These are phyloP conservation scores for Fusarium sp. DNA, from an alignment of 2,329 filamentous ascomycete species.

Conservation along the genomic window DNA sequence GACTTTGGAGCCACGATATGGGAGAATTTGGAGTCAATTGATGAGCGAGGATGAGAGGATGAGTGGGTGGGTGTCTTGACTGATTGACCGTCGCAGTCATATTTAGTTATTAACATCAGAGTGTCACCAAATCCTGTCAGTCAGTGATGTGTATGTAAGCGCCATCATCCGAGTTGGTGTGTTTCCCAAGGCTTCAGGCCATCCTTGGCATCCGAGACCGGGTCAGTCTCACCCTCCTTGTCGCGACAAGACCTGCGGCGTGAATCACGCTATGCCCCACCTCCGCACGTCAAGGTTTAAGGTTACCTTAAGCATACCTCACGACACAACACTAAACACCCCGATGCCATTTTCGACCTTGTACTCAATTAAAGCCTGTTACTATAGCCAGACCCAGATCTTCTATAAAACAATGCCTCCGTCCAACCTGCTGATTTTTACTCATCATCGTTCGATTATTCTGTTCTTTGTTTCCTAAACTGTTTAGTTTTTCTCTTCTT, in stretches of 20 bases:
- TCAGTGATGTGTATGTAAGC: rapidly evolving
- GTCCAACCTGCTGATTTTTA: slow-evolving; percentile 20
- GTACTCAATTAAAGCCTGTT: neutral
- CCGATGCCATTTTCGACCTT: neutral
- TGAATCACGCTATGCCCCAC: neutral
- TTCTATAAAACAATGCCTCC: slow-evolving; percentile 13
- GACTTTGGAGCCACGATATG: too few relatives aligned
- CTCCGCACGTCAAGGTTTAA: slow-evolving; percentile 8
- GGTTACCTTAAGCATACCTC: slow-evolving; percentile 11
- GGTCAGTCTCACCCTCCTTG: neutral
- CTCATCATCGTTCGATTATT: slow-evolving; percentile 27
- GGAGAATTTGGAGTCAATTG: neutral
- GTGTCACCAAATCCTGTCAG: too few relatives aligned
- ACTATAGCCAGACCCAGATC: neutral
- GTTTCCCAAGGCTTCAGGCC: neutral
- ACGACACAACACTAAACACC: neutral
- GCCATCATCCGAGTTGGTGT: neutral
- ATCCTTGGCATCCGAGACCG: slow-evolving; percentile 5
- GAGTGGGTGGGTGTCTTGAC: too few relatives aligned
- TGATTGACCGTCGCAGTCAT: too few relatives aligned
- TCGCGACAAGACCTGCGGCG: slow-evolving; percentile 6
- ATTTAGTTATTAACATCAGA: too few relatives aligned
- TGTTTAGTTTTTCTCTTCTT: neutral
- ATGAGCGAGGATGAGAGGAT: neutral
- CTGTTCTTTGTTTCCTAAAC: neutral